Conservation (phyloP, 1,284 basidiomycete genomes). For the Tilletia caries region DNA sequence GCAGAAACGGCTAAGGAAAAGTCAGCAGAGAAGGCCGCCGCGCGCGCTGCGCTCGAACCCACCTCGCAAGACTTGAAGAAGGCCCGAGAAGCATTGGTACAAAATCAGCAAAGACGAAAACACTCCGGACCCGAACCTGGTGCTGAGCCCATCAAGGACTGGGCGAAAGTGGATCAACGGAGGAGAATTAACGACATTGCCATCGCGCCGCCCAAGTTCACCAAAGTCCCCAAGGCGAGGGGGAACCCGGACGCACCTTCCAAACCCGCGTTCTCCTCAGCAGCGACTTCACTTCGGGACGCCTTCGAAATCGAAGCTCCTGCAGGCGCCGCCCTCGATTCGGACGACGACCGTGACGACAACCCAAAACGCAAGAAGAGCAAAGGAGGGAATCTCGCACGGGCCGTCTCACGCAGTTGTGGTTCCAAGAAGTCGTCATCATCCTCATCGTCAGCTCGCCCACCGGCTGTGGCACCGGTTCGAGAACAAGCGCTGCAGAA, state of each 20-base stretch:
- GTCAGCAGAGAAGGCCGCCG: slow-evolving; percentile 1
- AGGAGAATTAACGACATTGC: slow-evolving; percentile 1
- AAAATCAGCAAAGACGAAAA: neutral
- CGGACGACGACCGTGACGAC: neutral
- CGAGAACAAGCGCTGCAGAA: neutral
- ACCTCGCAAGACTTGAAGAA: neutral
- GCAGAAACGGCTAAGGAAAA: neutral
- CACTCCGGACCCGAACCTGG: neutral
- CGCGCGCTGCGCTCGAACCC: neutral
- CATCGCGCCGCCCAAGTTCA: neutral
- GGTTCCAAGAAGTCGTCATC: neutral
- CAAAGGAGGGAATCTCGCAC: neutral
- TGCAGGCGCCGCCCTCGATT: neutral
- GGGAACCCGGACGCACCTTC: neutral
- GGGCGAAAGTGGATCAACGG: slow-evolving; percentile 2
- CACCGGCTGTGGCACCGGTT: neutral
- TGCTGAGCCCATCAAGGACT: neutral
- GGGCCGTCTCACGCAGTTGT: neutral
- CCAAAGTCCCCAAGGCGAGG: neutral
- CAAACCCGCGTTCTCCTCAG: neutral
- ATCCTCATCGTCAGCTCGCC: neutral
- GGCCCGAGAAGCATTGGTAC: neutral
- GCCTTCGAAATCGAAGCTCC: neutral
- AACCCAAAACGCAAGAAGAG: neutral
- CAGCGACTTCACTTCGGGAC: neutral